Evolutionary conservation across 2,329 filamentous ascomycete genomes (phyloP).

Genomic region (Exophiala sideris): DNA sequence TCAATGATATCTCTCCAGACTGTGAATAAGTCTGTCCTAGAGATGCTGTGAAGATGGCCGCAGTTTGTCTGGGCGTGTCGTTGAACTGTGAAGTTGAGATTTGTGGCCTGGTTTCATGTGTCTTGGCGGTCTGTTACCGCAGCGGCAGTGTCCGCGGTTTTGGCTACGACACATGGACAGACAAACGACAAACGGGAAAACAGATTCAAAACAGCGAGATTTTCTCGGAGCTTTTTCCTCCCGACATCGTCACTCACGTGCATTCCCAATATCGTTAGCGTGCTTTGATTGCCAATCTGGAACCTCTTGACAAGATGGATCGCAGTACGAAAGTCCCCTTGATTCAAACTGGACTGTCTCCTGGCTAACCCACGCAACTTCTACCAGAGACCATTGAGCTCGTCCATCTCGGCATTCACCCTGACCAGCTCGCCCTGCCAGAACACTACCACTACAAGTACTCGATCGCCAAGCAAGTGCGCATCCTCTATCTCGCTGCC

Average conservation of each 20-base stretch:
- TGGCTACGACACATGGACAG: neutral
- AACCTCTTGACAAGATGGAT: slow-evolving; percentile 8
- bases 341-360: slow-evolving; percentile 7
- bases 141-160: neutral
- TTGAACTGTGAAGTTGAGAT: neutral
- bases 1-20: slow-evolving; percentile 28
- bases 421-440: slow-evolving; percentile 13
- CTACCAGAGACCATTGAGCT: slow-evolving; percentile 13
- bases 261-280: neutral
- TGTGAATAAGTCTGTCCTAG: slow-evolving; percentile 27
- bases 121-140: neutral
- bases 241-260: neutral
- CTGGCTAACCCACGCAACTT: slow-evolving; percentile 13
- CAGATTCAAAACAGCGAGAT: neutral
- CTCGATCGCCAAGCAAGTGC: neutral
- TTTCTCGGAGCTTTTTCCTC: neutral
- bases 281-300: neutral
- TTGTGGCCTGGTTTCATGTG: neutral
- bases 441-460: neutral
- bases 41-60: slow-evolving; percentile 18
- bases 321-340: slow-evolving; percentile 4
- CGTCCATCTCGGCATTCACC: slow-evolving; percentile 13
- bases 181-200: neutral
- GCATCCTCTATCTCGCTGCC: neutral
- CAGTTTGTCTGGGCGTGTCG: neutral